Conservation (phyloP, 331 rosid species). For the Arachis monticola region DNA sequence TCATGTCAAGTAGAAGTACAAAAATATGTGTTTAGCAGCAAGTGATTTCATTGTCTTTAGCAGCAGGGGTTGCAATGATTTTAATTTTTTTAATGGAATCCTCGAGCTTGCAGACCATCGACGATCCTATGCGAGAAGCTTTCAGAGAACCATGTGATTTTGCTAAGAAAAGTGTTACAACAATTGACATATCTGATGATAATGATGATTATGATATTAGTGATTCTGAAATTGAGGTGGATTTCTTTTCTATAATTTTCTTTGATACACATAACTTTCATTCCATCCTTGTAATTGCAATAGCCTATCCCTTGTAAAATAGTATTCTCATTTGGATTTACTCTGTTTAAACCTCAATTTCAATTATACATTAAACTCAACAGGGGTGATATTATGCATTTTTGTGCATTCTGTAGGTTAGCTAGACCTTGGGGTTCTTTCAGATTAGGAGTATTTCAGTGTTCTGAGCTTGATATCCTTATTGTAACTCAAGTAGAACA, state of each 20-base stretch:
- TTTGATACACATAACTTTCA: slow-evolving; percentile 10
- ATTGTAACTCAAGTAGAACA: background rate
- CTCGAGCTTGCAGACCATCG: slow-evolving; percentile 14
- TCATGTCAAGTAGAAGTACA: too few relatives aligned
- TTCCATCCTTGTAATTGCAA: background rate
- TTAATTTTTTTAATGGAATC: background rate
- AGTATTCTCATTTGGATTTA: background rate
- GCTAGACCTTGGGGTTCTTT: background rate
- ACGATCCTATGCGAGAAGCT: background rate
- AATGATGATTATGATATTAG: background rate
- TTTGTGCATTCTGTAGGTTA: background rate
- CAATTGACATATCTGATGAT: background rate
- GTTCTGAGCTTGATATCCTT: background rate
- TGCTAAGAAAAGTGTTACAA: slow-evolving; percentile 3
- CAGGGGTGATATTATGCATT: background rate
- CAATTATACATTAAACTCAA: background rate
- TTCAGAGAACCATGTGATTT: background rate
- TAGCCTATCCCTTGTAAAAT: background rate
- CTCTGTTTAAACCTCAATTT: background rate
- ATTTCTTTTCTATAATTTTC: background rate
- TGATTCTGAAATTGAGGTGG: slow-evolving; percentile 10
- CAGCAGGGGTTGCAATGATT: background rate
- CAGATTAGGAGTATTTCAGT: background rate
- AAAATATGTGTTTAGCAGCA: background rate
- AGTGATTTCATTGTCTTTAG: background rate